Evolutionary conservation across 1,139 yeast species (phyloP).

Genomic region (Lodderomyces parapsilosis): DNA sequence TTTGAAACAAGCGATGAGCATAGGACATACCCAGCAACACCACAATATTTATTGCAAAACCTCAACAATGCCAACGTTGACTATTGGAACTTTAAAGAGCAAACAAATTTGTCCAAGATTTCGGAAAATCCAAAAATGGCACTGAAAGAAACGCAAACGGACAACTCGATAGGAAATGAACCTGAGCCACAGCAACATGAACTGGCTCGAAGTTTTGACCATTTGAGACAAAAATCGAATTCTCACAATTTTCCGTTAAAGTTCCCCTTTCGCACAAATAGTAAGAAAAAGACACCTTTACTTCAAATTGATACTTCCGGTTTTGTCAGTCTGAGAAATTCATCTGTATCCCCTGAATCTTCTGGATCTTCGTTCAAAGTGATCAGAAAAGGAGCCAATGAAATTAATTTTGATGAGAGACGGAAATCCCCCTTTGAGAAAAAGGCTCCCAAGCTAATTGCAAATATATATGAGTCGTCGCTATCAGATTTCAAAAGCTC

Average conservation of each 20-base stretch:
- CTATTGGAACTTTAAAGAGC: constrained; percentile 64
- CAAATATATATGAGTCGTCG: constrained; percentile 45
- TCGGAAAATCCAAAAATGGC: constrained; percentile 12
- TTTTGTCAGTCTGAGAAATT: constrained; percentile 2
- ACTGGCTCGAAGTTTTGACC: neutral
- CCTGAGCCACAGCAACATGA: neutral
- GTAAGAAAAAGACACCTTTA: constrained; percentile 17
- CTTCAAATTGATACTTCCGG: constrained; percentile 30
- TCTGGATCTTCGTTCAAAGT: constrained; percentile 52
- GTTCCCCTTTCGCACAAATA: constrained; percentile 14
- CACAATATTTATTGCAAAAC: constrained; percentile 53
- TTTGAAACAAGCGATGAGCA: constrained; percentile 42
- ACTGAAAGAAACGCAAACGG: neutral
- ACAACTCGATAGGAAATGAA: neutral
- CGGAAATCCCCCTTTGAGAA: constrained; percentile 70
- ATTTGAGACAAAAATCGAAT: neutral
- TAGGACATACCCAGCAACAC: constrained; percentile 56
- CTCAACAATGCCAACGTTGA: constrained; percentile 41
- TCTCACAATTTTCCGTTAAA: constrained; percentile 9
- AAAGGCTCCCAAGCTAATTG: constrained; percentile 43
- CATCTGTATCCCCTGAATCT: constrained; percentile 13
- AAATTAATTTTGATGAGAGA: constrained; percentile 80
- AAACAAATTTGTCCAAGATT: constrained; percentile 17
- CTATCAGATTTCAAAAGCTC: constrained; percentile 33
- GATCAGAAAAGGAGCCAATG: constrained; percentile 50